phyloP scores from a whole-genome alignment of 108 stramenopile species.

The Pseudonitzschia pungens region DNA sequence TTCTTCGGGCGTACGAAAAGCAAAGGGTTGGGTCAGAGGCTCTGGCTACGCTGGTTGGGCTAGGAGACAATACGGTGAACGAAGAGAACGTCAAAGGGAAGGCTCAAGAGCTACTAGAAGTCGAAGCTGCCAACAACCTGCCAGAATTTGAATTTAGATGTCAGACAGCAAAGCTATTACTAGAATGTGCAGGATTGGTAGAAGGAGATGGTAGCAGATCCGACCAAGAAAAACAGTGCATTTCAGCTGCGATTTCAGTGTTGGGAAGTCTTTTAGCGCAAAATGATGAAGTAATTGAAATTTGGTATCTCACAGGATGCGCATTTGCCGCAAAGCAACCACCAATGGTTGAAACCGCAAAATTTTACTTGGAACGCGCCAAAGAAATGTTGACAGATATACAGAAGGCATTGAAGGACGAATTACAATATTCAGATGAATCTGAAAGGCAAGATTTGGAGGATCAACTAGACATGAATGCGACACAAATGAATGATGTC shows the following conservation, averaged over 20 bases:
- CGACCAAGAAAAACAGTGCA: constrained; percentile 47
- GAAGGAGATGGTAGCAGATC: constrained; percentile 13
- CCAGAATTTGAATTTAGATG: constrained; percentile 83
- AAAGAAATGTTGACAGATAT: constrained; percentile 69
- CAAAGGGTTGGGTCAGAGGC: constrained; percentile 81
- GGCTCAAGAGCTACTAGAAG: constrained; percentile 50
- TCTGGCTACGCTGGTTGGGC: constrained; percentile 68
- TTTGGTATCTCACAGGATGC: constrained; percentile 82
- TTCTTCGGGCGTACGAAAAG: constrained; percentile 63
- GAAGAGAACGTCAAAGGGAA: constrained; percentile 12
- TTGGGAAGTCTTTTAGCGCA: constrained; percentile 84
- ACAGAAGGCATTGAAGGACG: constrained; percentile 58
- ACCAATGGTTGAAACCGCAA: constrained; percentile 52
- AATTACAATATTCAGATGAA: constrained; percentile 44
- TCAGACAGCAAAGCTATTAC: constrained; percentile 79
- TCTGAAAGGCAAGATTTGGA: constrained; percentile 52
- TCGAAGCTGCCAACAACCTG: constrained; percentile 50
- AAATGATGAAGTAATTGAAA: constrained; percentile 88
- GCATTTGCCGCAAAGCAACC: constrained; percentile 62
- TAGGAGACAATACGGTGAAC: constrained; percentile 35
- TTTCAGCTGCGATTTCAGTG: constrained; percentile 71
- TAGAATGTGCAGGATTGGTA: constrained; percentile 70
- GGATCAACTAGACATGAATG: constrained; percentile 61
- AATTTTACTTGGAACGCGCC: constrained; percentile 65
- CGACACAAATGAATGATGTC: constrained; percentile 42